Conservation (phyloP, 2,329 filamentous ascomycete species). For the Tolypocladium capitatum region DNA sequence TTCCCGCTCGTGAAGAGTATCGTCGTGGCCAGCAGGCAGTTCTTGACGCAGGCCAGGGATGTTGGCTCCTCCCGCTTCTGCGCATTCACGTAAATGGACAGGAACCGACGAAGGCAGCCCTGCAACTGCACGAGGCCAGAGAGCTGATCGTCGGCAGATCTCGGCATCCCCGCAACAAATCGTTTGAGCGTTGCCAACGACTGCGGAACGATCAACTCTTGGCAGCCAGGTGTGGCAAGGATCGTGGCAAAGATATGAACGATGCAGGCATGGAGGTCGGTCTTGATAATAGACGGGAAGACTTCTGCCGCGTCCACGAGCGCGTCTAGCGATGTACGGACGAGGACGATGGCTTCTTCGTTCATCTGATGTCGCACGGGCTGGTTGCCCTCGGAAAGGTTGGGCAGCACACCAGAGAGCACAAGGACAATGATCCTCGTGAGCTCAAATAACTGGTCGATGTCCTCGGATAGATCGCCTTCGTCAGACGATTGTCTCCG, state of each 20-base stretch:
- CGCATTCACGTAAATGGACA: slow-evolving; percentile 63
- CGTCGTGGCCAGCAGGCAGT: slow-evolving; percentile 75
- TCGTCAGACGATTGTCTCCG: slow-evolving; percentile 43
- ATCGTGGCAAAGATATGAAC: slow-evolving; percentile 94
- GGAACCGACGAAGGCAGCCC: slow-evolving; percentile 69
- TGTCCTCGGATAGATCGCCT: slow-evolving; percentile 82
- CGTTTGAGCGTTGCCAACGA: slow-evolving; percentile 83
- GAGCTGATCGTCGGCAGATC: slow-evolving; percentile 27
- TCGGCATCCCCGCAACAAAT: slow-evolving; percentile 67
- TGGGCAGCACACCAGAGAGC: slow-evolving; percentile 74
- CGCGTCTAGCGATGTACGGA: slow-evolving; percentile 69
- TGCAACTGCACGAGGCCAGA: slow-evolving; percentile 59
- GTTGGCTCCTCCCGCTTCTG: slow-evolving; percentile 63
- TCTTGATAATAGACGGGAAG: slow-evolving; percentile 92
- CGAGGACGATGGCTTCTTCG: slow-evolving; percentile 72
- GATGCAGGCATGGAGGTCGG: slow-evolving; percentile 90
- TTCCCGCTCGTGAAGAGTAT: slow-evolving; percentile 75
- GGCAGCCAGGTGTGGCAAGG: slow-evolving; percentile 69
- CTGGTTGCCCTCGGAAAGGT: slow-evolving; percentile 54
- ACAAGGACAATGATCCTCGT: slow-evolving; percentile 94
- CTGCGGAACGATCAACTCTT: slow-evolving; percentile 78
- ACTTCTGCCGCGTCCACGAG: slow-evolving; percentile 91
- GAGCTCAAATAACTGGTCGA: slow-evolving; percentile 93
- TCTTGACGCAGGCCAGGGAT: slow-evolving; percentile 82
- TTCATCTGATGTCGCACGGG: slow-evolving; percentile 64